Conservation (phyloP, 257 asterid species). For the Penstemon barbatus region DNA sequence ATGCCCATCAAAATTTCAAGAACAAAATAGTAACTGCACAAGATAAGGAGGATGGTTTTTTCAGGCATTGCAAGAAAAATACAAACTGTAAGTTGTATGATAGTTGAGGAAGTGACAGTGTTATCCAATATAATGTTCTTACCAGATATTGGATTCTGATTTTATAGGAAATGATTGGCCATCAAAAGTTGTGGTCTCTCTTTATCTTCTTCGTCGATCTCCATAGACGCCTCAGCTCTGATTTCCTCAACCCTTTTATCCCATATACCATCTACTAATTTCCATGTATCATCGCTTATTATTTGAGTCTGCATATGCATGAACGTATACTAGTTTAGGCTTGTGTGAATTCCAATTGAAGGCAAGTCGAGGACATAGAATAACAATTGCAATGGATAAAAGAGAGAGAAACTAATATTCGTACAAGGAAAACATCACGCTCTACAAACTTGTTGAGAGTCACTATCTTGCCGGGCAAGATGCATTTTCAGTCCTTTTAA, state of each 20-base stretch:
- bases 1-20: constrained; percentile 10
- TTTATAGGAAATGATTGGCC: constrained; percentile 82
- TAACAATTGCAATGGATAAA: constrained; percentile 6
- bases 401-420: background rate
- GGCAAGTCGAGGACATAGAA: background rate
- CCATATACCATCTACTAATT: constrained; percentile 80
- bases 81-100: background rate
- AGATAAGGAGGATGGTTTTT: background rate
- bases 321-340: constrained; percentile 16
- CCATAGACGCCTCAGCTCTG: constrained; percentile 51
- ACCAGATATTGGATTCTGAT: background rate
- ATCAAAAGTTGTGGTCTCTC: constrained; percentile 80
- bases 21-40: background rate
- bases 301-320: constrained; percentile 76
- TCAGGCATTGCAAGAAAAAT: background rate
- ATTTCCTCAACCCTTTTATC: constrained; percentile 75
- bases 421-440: constrained; percentile 1
- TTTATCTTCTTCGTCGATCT: constrained; percentile 57
- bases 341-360: background rate
- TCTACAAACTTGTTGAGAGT: background rate
- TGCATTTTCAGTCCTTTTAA: too few relatives aligned
- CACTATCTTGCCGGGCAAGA: background rate
- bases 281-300: constrained; percentile 88
- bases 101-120: background rate
- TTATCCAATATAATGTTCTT: background rate